These are phyloP conservation scores for Bjerkandera adusta DNA, from an alignment of 1,284 basidiomycete species.

Conservation along the genomic window DNA sequence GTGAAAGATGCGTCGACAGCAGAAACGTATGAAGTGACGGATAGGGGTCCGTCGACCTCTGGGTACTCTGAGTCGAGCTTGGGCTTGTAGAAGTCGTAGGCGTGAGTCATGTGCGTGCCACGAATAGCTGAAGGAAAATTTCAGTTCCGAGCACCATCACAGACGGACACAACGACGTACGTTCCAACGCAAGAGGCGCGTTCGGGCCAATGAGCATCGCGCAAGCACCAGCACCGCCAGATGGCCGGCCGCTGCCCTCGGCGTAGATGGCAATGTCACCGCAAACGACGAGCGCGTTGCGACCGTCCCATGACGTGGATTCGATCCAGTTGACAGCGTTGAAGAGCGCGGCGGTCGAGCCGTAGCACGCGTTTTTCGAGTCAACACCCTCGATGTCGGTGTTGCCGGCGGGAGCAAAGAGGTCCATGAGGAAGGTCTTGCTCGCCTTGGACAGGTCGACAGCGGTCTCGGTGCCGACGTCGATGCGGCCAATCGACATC, in stretches of 20 bases:
- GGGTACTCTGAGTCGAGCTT: slow-evolving; percentile 93
- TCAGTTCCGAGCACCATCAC: slow-evolving; percentile 2
- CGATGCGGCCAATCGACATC: slow-evolving; percentile 92
- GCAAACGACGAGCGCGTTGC: slow-evolving; percentile 95
- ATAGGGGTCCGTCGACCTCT: slow-evolving; percentile 96
- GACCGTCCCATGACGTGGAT: slow-evolving; percentile 95
- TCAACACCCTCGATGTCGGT: slow-evolving; percentile 98
- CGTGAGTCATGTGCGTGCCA: slow-evolving; percentile 97
- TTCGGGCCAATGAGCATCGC: slow-evolving; percentile 96
- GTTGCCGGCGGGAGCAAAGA: slow-evolving; percentile 92
- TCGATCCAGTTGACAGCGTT: slow-evolving; percentile 98
- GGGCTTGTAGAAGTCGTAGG: slow-evolving; percentile 98
- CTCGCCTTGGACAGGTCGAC: slow-evolving; percentile 99
- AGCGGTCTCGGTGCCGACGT: slow-evolving; percentile 98
- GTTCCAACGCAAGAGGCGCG: slow-evolving; percentile 93
- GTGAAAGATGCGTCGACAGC: slow-evolving; percentile 92
- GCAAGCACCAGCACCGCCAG: slow-evolving; percentile 94
- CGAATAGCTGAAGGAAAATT: slow-evolving; percentile 73
- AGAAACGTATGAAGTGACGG: slow-evolving; percentile 93
- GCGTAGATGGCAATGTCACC: slow-evolving; percentile 99
- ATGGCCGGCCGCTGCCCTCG: slow-evolving; percentile 92
- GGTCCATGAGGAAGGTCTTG: slow-evolving; percentile 98
- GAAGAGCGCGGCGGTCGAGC: slow-evolving; percentile 96
- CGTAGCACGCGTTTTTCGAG: slow-evolving; percentile 99
- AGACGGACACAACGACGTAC: slow-evolving; percentile 54